Conservation (phyloP, 192 early-diverging fungal species). For the Funneliformis mosseae region DNA sequence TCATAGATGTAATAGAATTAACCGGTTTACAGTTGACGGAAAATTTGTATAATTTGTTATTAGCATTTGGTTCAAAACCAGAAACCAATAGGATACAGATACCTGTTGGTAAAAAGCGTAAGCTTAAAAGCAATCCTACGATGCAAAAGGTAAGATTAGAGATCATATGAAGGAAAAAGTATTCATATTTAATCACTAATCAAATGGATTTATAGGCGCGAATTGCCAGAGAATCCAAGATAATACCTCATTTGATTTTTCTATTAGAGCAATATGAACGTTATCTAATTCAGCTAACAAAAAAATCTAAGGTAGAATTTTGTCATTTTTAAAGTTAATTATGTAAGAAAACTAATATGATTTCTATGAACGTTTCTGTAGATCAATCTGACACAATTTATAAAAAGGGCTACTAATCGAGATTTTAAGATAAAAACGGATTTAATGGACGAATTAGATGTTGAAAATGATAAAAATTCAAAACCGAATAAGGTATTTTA, state of each 20-base stretch:
- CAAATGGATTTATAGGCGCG: constrained; percentile 45
- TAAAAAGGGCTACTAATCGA: constrained; percentile 76
- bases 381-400: constrained; percentile 68
- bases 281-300: constrained; percentile 67
- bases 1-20: constrained; percentile 49
- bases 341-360: constrained; percentile 4
- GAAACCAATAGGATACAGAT: constrained; percentile 7
- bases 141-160: constrained; percentile 38
- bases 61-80: constrained; percentile 38
- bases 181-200: background rate
- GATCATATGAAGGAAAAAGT: background rate
- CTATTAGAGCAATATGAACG: constrained; percentile 78
- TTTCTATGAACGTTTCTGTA: background rate
- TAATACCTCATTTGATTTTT: constrained; percentile 74
- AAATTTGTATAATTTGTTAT: constrained; percentile 57
- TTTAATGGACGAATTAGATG: constrained; percentile 42
- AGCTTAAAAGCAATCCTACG: constrained; percentile 37
- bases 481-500: constrained; percentile 4
- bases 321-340: background rate
- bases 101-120: constrained; percentile 28
- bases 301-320: constrained; percentile 63
- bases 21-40: constrained; percentile 50
- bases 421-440: constrained; percentile 74
- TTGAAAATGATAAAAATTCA: constrained; percentile 34
- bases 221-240: constrained; percentile 68